phyloP scores from a whole-genome alignment of 768 basidiomycete species.

The Russula emetica region DNA sequence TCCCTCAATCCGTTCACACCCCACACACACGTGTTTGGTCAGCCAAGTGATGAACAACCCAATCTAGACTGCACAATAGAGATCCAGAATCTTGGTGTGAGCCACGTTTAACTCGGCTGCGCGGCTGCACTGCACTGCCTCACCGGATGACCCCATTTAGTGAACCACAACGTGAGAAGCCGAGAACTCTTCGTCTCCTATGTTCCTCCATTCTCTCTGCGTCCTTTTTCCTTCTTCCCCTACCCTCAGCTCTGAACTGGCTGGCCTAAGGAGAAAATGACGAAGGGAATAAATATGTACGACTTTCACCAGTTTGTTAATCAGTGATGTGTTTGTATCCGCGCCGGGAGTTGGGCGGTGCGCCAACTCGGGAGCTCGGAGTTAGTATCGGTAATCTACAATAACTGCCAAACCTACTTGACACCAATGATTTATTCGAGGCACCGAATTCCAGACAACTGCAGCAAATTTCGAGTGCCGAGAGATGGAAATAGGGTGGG shows the following conservation, averaged over 20 bases:
- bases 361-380: background rate
- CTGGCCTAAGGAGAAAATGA: background rate
- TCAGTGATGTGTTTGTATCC: background rate
- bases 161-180: no score
- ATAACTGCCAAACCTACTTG: no score
- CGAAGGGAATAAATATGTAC: background rate
- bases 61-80: no score
- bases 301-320: background rate
- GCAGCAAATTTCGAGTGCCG: background rate
- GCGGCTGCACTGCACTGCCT: no score
- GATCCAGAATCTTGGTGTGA: background rate
- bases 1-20: no score
- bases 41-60: no score
- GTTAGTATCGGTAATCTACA: background rate
- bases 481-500: no score
- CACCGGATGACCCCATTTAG: background rate
- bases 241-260: background rate
- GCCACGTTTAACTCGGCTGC: background rate
- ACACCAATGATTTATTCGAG: background rate
- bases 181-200: background rate
- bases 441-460: background rate
- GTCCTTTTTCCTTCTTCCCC: no score
- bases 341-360: no score
- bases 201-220: no score
- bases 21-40: background rate